Evolutionary conservation across 805 yeast genomes (phyloP), one percentile per base, ranked within the genome.

Genomic region (Candida michaelii): DNA sequence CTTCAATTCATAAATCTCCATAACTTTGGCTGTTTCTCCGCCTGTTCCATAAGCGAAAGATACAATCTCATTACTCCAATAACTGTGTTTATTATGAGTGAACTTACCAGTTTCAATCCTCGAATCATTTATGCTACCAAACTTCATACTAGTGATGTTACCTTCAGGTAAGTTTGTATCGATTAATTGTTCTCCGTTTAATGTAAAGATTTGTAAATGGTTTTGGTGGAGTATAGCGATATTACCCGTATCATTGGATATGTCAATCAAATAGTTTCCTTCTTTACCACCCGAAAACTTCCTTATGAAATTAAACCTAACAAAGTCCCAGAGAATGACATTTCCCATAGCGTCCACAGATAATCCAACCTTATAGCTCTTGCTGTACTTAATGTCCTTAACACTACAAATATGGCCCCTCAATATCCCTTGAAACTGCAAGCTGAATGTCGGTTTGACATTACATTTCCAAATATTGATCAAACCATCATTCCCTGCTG

Each of bases 241-340:
- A 34, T 67, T 63, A 0, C 89, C 90, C 1, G 78, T 62, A 36
- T 74, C 78, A 50, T 75, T 71, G 0, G 84, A 77, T 17, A 82
- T 70, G 2, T 77, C 66, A 3, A 72, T 57, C 12, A 66, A 56
- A 14, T 43, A 7, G 54, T 46, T 5, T 56, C 46, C 29, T 35
- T 11, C 57, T 48, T 36, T 24, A 10, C 17, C 12, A 4, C 54
- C 45, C 2, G 27, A 55, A 5, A 69, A 47, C 36, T 54, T 55
- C 43, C 86, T 60, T 3, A 85, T 73, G 32, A 74, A 70, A 39
- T 72, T 72, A 39, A 67, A 69, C 23, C 81, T 56, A 1, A 80
- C 71, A 30, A 80, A 50, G 52, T 87, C 88, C 91, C 95, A 87
- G 3, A 81, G 48, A 14, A 72, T 71, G 2, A 80, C 76, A 2